phyloP scores from a whole-genome alignment of 331 rosid species.

The Malus hybrid region DNA sequence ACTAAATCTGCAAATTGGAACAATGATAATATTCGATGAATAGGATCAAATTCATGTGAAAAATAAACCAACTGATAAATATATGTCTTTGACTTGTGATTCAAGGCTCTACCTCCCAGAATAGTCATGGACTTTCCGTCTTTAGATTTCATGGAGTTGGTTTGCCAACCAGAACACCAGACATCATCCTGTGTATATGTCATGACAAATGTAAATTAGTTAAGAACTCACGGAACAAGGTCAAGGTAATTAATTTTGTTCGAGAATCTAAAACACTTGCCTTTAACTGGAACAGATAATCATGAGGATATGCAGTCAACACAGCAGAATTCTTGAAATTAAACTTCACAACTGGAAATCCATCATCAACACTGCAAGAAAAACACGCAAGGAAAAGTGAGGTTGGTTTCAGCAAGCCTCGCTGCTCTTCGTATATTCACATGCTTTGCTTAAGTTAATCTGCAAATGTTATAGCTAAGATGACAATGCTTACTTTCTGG shows the following conservation, averaged over 20 bases:
- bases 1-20: conserved; percentile 71
- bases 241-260: background rate
- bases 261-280: conserved; percentile 26
- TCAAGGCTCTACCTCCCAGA: conserved; percentile 67
- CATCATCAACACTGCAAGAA: conserved; percentile 59
- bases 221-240: background rate
- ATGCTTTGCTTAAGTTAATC: background rate
- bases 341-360: conserved; percentile 62
- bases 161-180: conserved; percentile 75
- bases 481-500: conserved; percentile 37
- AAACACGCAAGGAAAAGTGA: background rate
- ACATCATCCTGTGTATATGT: conserved; percentile 34
- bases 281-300: conserved; percentile 47
- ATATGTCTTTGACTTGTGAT: background rate
- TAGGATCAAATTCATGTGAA: background rate
- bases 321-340: conserved; percentile 45
- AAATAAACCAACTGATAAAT: background rate
- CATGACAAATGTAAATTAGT: conserved; percentile 7
- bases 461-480: background rate
- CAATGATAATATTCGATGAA: background rate
- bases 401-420: conserved; percentile 6
- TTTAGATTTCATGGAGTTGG: conserved; percentile 36
- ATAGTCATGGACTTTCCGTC: conserved; percentile 48
- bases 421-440: background rate
- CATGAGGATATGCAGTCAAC: conserved; percentile 55